Percentiles rank a stretch among this genome's conserved stretches.
Conservation (phyloP, 139 green algal genomes). For the Chlamydomonas sp. region DNA sequence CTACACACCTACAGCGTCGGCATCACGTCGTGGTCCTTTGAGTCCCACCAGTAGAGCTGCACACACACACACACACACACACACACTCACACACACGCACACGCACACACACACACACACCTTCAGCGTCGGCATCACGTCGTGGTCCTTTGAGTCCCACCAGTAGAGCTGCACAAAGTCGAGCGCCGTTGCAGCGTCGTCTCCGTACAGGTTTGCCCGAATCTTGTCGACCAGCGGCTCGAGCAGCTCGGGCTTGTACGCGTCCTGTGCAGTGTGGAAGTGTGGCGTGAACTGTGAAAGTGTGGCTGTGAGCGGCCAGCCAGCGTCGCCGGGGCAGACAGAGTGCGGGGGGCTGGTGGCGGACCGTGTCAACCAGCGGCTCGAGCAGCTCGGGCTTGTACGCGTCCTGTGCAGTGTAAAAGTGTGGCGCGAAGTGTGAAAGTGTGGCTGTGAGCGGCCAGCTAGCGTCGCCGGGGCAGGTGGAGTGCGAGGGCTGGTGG, state of each 20-base stretch:
- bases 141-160: constrained; percentile 37
- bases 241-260: constrained; percentile 16
- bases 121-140: constrained; percentile 14
- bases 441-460: too few species aligned
- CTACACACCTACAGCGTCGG: constrained; percentile 13
- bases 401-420: constrained; percentile 13
- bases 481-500: too few species aligned
- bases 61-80: constrained; percentile 29
- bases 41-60: constrained; percentile 49
- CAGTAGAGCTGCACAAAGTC: constrained; percentile 50
- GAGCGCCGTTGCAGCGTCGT: constrained; percentile 27
- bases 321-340: too few species aligned
- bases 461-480: too few species aligned
- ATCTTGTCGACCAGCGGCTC: constrained; percentile 34
- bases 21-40: constrained; percentile 18
- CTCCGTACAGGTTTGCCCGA: constrained; percentile 25
- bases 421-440: too few species aligned
- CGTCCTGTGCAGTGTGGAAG: constrained; percentile 15
- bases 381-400: constrained; percentile 22
- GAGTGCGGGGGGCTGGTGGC: too few species aligned
- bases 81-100: too few species aligned
- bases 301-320: too few species aligned
- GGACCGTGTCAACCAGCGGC: constrained; percentile 30
- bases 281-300: too few species aligned
- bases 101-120: too few species aligned